Evolutionary conservation across 441 rosid species (phyloP).

Genomic region (Arabidopsis lyrata): DNA sequence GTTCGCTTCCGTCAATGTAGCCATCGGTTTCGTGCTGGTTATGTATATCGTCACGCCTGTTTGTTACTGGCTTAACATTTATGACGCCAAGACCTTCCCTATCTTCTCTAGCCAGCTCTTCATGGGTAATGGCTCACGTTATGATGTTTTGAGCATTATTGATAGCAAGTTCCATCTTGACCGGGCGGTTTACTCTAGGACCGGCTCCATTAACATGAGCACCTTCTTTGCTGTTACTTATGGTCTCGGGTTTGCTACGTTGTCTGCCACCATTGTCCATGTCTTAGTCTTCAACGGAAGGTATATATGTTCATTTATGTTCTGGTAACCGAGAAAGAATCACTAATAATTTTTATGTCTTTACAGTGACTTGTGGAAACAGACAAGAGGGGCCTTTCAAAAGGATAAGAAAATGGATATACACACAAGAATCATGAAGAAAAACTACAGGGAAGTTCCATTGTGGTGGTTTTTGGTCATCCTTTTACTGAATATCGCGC

Average conservation of each 20-base stretch:
- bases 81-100: conserved; percentile 76
- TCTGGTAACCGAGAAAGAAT: not conserved
- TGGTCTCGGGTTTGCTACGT: conserved; percentile 81
- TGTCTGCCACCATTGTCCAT: conserved; percentile 72
- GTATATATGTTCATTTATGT: conserved; percentile 43
- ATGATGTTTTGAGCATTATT: conserved; percentile 61
- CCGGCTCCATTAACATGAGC: conserved; percentile 65
- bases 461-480: conserved; percentile 74
- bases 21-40: conserved; percentile 62
- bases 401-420: conserved; percentile 64
- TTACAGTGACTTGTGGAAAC: conserved; percentile 69
- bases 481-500: conserved; percentile 53
- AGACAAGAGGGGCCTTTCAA: conserved; percentile 55
- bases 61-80: conserved; percentile 65
- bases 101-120: conserved; percentile 55
- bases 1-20: conserved; percentile 79
- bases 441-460: conserved; percentile 60
- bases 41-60: conserved; percentile 72
- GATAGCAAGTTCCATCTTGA: conserved; percentile 66
- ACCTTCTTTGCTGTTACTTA: conserved; percentile 81
- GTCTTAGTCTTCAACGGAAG: conserved; percentile 76
- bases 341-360: conserved; percentile 3
- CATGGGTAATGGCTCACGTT: conserved; percentile 57
- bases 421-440: conserved; percentile 80
- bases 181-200: conserved; percentile 50